These are phyloP conservation scores for Phalaenopsis aphrodite DNA, from an alignment of 106 monocot species.

Conservation along the genomic window DNA sequence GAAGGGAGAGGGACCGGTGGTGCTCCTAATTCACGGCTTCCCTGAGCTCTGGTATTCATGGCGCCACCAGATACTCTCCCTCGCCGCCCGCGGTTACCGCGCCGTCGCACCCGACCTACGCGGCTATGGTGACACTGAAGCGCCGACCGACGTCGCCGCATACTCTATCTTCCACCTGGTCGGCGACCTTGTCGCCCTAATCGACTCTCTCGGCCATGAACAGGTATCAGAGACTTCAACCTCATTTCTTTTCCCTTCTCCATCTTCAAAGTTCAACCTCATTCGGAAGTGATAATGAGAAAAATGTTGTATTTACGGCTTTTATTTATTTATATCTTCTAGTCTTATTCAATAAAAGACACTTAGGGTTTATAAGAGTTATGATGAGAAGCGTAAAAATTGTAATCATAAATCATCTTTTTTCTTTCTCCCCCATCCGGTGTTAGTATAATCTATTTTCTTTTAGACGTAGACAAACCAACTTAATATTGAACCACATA, in stretches of 20 bases:
- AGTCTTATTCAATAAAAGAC: too few relatives aligned
- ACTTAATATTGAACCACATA: too few relatives aligned
- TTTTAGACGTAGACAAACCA: too few relatives aligned
- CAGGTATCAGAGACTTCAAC: not conserved
- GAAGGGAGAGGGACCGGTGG: conserved; percentile 43
- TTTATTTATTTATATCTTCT: too few relatives aligned
- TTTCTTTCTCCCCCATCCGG: too few relatives aligned
- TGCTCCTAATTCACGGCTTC: conserved; percentile 62
- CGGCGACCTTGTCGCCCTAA: conserved; percentile 19
- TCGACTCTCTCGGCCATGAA: conserved; percentile 22
- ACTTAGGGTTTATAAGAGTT: too few relatives aligned
- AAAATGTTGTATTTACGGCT: too few relatives aligned
- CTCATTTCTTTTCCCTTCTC: not conserved
- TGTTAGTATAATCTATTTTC: too few relatives aligned
- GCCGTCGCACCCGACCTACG: conserved; percentile 64
- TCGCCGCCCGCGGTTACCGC: conserved; percentile 42
- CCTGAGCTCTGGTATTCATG: conserved; percentile 78
- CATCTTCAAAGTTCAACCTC: too few relatives aligned
- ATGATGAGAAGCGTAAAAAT: too few relatives aligned
- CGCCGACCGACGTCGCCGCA: not conserved
- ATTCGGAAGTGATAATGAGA: too few relatives aligned
- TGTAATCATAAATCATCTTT: too few relatives aligned
- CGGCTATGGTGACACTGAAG: conserved; percentile 48
- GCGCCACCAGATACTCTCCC: conserved; percentile 52
- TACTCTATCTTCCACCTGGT: conserved; percentile 20